Conservation (phyloP, 202 grass and related monocot genomes). For the Schoenoplectus tabernaemontani region DNA sequence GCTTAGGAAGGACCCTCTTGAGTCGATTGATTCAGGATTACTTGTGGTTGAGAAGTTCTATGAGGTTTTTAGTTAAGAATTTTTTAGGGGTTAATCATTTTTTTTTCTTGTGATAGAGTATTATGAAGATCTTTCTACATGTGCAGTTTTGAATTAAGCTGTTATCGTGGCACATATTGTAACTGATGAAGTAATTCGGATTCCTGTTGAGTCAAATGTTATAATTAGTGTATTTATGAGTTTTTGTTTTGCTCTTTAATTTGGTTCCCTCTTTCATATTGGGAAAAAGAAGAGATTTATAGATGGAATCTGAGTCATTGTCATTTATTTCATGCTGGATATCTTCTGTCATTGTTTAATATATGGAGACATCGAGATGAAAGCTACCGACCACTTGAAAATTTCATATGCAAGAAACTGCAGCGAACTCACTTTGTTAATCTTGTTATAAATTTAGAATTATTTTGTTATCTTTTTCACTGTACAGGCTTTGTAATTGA, state of each 20-base stretch:
- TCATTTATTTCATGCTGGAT: conserved; percentile 1
- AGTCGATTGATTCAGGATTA: conserved; percentile 90
- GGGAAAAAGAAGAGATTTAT: neutral
- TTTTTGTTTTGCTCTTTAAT: conserved; percentile 13
- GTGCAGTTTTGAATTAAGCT: neutral
- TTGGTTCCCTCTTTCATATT: neutral
- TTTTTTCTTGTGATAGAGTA: conserved; percentile 1
- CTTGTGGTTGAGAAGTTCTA: conserved; percentile 97
- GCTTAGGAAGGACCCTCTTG: conserved; percentile 86
- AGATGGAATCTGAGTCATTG: neutral
- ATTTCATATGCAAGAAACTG: neutral
- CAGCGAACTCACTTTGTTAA: neutral
- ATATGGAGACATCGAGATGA: neutral
- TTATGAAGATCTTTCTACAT: neutral
- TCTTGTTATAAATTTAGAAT: neutral
- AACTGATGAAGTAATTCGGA: neutral
- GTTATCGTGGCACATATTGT: neutral
- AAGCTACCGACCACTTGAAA: neutral
- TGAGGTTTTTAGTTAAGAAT: conserved; percentile 71
- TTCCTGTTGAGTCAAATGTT: neutral
- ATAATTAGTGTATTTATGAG: neutral
- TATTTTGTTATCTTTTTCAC: neutral
- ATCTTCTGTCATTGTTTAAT: neutral
- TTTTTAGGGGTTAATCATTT: neutral
- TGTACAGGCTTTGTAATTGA: neutral